Conservation (phyloP, 331 rosid species). For the Cydonia oblonga region DNA sequence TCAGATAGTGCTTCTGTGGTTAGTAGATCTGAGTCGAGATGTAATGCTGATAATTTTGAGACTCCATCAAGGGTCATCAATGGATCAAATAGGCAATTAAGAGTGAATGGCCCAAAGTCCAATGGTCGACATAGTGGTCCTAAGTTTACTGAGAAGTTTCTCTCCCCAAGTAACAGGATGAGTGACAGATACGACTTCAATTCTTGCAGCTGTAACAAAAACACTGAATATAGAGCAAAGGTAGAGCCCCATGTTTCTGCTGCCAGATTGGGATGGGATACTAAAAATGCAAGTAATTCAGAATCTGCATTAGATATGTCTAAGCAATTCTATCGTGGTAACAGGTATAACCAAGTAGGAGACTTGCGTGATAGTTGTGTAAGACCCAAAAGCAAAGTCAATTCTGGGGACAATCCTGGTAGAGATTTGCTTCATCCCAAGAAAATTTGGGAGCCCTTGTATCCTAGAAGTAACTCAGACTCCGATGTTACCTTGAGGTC, state of each 20-base stretch:
- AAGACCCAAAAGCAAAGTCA: constrained; percentile 58
- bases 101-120: constrained; percentile 45
- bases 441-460: constrained; percentile 86
- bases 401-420: constrained; percentile 34
- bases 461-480: constrained; percentile 56
- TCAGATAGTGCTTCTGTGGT: constrained; percentile 40
- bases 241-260: constrained; percentile 49
- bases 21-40: constrained; percentile 50
- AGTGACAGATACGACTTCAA: constrained; percentile 54
- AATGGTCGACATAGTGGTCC: constrained; percentile 56
- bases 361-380: constrained; percentile 50
- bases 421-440: constrained; percentile 59
- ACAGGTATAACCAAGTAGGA: constrained; percentile 47
- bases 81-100: constrained; percentile 54
- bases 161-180: constrained; percentile 41
- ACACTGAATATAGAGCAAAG: constrained; percentile 52
- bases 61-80: constrained; percentile 43
- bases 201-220: constrained; percentile 72
- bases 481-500: constrained; percentile 47
- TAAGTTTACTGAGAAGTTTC: constrained; percentile 56
- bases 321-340: constrained; percentile 60
- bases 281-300: constrained; percentile 37
- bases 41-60: constrained; percentile 49
- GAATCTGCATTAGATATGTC: constrained; percentile 50
- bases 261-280: constrained; percentile 39